Conservation (phyloP, 768 basidiomycete species). For the Trametes meyenii region DNA sequence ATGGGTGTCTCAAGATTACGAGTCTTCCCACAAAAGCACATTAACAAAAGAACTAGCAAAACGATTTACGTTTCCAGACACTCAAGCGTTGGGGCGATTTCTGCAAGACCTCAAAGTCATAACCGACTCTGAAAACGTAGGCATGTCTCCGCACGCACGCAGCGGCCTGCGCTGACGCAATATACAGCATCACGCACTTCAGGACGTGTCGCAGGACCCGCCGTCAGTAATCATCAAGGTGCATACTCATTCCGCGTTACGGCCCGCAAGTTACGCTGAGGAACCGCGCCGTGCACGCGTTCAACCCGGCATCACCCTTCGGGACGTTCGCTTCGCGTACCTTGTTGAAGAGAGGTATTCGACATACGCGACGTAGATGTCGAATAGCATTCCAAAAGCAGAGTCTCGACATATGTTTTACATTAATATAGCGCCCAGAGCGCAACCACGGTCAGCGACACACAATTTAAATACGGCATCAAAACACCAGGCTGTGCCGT, state of each 20-base stretch:
- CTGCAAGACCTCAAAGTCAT: neutral
- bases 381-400: neutral
- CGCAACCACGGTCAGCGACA: neutral
- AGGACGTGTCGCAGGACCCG: neutral
- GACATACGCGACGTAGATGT: neutral
- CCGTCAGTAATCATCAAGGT: constrained; percentile 12
- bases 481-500: no score
- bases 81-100: neutral
- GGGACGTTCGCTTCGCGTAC: constrained; percentile 53
- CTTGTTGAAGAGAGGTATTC: constrained; percentile 38
- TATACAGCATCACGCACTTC: constrained; percentile 8
- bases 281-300: constrained; percentile 22
- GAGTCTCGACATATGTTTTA: no score
- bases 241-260: constrained; percentile 16
- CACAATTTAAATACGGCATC: neutral
- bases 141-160: neutral
- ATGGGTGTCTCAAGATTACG: constrained; percentile 9
- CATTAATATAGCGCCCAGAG: neutral
- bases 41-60: constrained; percentile 19
- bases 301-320: constrained; percentile 48
- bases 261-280: neutral
- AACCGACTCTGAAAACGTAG: constrained; percentile 15
- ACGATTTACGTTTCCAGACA: neutral
- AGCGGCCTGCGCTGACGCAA: neutral
- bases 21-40: neutral